phyloP scores from a whole-genome alignment of 2,329 filamentous ascomycete genomes.

The Septoria linicola region DNA sequence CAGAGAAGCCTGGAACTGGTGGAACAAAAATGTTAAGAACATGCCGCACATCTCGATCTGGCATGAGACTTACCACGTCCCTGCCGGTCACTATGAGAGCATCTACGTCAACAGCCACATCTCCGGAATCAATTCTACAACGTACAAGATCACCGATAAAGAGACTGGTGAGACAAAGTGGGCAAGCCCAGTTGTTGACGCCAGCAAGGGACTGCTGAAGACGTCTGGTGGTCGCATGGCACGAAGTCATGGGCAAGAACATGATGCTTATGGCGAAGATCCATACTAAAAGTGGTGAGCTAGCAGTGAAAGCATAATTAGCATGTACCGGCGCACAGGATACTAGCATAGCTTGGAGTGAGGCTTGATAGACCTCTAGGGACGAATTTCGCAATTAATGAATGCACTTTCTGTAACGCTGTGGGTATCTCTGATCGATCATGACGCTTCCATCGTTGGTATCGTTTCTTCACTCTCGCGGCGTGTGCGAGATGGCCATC shows the following conservation, averaged over 20 bases:
- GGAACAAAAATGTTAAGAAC: conserved; percentile 40
- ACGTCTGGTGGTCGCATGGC: conserved; percentile 38
- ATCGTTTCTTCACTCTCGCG: too few species aligned
- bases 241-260: conserved; percentile 31
- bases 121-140: conserved; percentile 36
- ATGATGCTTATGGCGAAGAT: conserved; percentile 29
- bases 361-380: too few species aligned
- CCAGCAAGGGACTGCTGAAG: conserved; percentile 37
- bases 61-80: conserved; percentile 55
- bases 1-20: conserved; percentile 53
- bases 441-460: too few species aligned
- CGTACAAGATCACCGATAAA: conserved; percentile 25
- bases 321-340: too few species aligned
- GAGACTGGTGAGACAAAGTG: conserved; percentile 31
- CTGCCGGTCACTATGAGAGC: conserved; percentile 50
- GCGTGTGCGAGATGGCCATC: too few species aligned
- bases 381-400: too few species aligned
- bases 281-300: too few species aligned
- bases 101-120: conserved; percentile 49
- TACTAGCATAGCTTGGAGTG: too few species aligned
- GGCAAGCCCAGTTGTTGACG: conserved; percentile 38
- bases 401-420: too few species aligned
- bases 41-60: conserved; percentile 51
- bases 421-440: too few species aligned
- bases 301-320: too few species aligned